These are phyloP conservation scores for Straminergon stramineum DNA, from an alignment of 225 moss, liverwort and hornwort species.

Conservation along the genomic window DNA sequence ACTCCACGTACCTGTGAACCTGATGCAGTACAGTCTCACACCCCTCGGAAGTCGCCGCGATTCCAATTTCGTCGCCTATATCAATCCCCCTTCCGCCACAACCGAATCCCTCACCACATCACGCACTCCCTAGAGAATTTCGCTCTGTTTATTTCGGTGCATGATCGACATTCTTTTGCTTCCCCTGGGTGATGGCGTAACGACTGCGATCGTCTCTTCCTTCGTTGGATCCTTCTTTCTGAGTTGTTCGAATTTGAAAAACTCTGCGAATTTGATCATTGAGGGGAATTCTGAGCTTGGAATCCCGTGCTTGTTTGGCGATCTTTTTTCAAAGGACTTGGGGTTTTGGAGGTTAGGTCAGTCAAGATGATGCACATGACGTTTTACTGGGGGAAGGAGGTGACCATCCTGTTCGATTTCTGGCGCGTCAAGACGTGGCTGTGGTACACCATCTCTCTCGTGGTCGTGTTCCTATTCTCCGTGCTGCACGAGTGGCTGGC, in stretches of 20 bases:
- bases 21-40: background rate
- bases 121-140: background rate
- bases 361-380: constrained; percentile 93
- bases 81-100: background rate
- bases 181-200: background rate
- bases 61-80: background rate
- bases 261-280: background rate
- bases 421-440: constrained; percentile 55
- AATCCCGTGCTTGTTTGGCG: background rate
- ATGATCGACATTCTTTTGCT: background rate
- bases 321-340: background rate
- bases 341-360: background rate
- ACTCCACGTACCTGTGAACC: background rate
- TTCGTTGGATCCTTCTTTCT: background rate
- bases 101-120: background rate
- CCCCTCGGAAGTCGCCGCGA: background rate
- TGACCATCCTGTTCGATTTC: constrained; percentile 66
- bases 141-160: background rate
- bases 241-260: background rate
- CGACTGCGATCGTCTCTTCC: background rate
- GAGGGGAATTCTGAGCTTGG: background rate
- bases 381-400: constrained; percentile 77
- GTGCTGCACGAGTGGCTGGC: constrained; percentile 60
- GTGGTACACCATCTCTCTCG: constrained; percentile 47
- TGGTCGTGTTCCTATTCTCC: constrained; percentile 49